Conservation (phyloP, 2,329 filamentous ascomycete species). For the Paecilomyces variotii region DNA sequence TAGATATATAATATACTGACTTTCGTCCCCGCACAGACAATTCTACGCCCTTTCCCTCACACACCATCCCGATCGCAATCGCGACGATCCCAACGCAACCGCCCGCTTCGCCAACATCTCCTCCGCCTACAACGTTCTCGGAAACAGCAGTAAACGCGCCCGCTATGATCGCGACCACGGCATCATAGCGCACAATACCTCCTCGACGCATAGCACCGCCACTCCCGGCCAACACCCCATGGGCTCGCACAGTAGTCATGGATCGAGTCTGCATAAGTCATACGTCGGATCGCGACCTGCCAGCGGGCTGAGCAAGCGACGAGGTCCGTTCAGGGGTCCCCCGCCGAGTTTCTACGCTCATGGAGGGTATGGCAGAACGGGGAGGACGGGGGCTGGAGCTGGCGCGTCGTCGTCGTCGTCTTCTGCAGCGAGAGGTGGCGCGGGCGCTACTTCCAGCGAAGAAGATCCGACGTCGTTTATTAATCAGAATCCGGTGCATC, state of each 20-base stretch:
- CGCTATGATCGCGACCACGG: conserved; percentile 63
- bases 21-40: conserved; percentile 25
- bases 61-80: conserved; percentile 91
- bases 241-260: conserved; percentile 49
- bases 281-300: conserved; percentile 60
- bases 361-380: conserved; percentile 65
- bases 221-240: conserved; percentile 29
- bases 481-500: conserved; percentile 50
- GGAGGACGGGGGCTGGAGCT: conserved; percentile 47
- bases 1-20: too few species aligned
- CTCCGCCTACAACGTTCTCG: conserved; percentile 74
- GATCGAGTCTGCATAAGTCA: conserved; percentile 25
- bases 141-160: conserved; percentile 63
- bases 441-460: neutral
- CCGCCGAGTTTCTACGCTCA: conserved; percentile 81
- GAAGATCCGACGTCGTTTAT: conserved; percentile 32
- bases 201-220: conserved; percentile 21
- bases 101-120: conserved; percentile 74
- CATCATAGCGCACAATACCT: conserved; percentile 25
- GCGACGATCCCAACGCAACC: conserved; percentile 60
- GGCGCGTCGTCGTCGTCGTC: conserved; percentile 14
- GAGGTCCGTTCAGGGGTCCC: conserved; percentile 71
- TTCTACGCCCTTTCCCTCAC: conserved; percentile 89
- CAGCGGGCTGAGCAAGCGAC: conserved; percentile 68
- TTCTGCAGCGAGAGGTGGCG: conserved; percentile 2